phyloP scores from a whole-genome alignment of 495 filamentous ascomycete species.

The Hypoxylon rickii region DNA sequence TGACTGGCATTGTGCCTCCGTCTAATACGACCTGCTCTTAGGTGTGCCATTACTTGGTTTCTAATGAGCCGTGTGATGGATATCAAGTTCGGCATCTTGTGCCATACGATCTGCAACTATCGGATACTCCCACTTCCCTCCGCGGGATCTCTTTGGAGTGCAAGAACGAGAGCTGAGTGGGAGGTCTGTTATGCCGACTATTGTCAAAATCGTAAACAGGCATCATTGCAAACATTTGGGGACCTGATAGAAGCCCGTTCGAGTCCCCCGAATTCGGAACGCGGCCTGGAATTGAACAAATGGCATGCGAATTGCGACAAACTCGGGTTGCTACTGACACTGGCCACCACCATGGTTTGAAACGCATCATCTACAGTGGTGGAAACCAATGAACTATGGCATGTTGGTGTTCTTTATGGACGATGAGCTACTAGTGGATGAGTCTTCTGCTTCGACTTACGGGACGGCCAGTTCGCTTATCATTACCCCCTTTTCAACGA shows the following conservation, averaged over 20 bases:
- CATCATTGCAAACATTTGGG: constrained; percentile 20
- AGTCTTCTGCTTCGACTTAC: too few species aligned
- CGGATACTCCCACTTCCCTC: constrained; percentile 28
- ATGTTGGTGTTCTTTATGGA: too few species aligned
- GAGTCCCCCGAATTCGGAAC: constrained; percentile 11
- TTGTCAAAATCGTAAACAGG: background rate
- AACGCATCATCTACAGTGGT: background rate
- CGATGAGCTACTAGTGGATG: too few species aligned
- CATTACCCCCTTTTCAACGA: too few species aligned
- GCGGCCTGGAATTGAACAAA: constrained; percentile 19
- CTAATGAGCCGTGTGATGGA: constrained; percentile 32
- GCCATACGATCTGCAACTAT: constrained; percentile 21
- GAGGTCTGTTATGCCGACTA: constrained; percentile 6
- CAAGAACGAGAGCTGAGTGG: constrained; percentile 29
- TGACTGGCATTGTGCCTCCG: background rate
- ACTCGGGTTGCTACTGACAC: constrained; percentile 21
- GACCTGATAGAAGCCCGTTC: constrained; percentile 29
- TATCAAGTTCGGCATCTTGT: constrained; percentile 23
- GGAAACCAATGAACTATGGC: background rate
- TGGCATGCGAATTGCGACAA: constrained; percentile 36
- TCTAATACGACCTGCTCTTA: background rate
- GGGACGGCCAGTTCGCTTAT: too few species aligned
- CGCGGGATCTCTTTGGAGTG: constrained; percentile 25
- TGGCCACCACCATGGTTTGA: constrained; percentile 35
- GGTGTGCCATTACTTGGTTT: constrained; percentile 31